Evolutionary conservation across 768 basidiomycete genomes (phyloP).

Genomic region (Pleurotus cornucopiae): DNA sequence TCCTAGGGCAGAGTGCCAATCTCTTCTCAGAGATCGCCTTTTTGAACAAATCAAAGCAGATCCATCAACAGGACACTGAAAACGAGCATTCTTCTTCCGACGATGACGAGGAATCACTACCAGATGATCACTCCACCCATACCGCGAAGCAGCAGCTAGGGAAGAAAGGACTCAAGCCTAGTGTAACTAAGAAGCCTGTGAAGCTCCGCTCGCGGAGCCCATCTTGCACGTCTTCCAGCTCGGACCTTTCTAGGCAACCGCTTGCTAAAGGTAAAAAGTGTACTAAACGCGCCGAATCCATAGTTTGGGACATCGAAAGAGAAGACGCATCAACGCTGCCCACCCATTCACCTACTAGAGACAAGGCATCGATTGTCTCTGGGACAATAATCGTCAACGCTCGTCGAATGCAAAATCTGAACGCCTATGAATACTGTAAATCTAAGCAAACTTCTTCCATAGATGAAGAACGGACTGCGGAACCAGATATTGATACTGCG

Average conservation of each 20-base stretch:
- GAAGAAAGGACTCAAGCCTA: neutral
- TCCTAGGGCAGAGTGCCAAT: neutral
- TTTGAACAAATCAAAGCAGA: constrained; percentile 26
- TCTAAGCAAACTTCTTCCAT: neutral
- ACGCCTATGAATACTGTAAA: neutral
- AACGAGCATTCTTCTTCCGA: constrained; percentile 14
- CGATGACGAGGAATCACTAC: constrained; percentile 8
- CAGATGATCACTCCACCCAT: constrained; percentile 14
- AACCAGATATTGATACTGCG: neutral
- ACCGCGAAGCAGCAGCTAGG: constrained; percentile 1
- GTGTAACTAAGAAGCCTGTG: neutral
- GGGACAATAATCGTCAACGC: constrained; percentile 32
- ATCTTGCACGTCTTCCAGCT: neutral
- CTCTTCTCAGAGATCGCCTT: constrained; percentile 46
- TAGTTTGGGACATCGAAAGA: constrained; percentile 55
- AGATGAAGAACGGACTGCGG: neutral
- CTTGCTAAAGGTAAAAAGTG: neutral
- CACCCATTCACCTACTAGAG: constrained; percentile 6
- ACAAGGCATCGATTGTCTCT: neutral
- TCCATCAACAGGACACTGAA: constrained; percentile 7
- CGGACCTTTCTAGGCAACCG: neutral
- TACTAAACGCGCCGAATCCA: constrained; percentile 26
- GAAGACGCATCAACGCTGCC: constrained; percentile 23
- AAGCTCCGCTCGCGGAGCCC: neutral
- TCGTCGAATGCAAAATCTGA: constrained; percentile 10